Evolutionary conservation across 148 eudicot species (phyloP).

Genomic region (Diospyros kaki): DNA sequence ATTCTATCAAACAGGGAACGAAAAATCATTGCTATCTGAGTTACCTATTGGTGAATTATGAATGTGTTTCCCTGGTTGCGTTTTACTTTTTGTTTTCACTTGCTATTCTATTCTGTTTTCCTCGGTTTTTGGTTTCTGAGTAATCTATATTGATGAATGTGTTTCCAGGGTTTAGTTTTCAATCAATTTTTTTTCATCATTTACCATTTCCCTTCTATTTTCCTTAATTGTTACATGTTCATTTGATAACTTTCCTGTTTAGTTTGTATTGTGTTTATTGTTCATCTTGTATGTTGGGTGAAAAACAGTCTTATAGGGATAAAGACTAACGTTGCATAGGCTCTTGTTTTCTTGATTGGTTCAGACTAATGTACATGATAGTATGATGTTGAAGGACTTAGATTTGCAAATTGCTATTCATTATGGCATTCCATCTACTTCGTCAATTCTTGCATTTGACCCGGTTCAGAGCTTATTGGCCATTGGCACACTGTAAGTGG

Average conservation of each 20-base stretch:
- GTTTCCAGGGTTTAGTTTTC: background rate
- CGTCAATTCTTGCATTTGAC: conserved; percentile 70
- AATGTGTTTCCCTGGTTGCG: too few relatives aligned
- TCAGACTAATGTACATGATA: conserved; percentile 29
- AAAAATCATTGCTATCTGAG: too few relatives aligned
- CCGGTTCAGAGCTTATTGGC: conserved; percentile 72
- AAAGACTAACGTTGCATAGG: background rate
- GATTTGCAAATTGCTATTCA: conserved; percentile 41
- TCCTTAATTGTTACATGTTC: too few relatives aligned
- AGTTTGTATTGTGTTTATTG: background rate
- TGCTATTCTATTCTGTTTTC: too few relatives aligned
- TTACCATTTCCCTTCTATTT: background rate
- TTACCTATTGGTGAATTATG: too few relatives aligned
- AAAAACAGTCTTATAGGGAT: background rate
- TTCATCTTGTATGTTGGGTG: background rate
- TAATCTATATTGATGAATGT: too few relatives aligned
- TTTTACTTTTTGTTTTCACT: too few relatives aligned
- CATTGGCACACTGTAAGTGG: conserved; percentile 71
- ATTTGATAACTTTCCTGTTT: background rate
- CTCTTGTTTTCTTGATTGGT: conserved; percentile 1
- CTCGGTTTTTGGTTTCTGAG: too few relatives aligned
- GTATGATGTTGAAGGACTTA: conserved; percentile 32
- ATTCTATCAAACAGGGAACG: too few relatives aligned
- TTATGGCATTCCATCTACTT: conserved; percentile 63
- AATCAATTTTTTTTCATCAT: background rate